Base-by-base conservation (phyloP, 2,329 filamentous ascomycete genomes). In the Cercospora sesami region DNA sequence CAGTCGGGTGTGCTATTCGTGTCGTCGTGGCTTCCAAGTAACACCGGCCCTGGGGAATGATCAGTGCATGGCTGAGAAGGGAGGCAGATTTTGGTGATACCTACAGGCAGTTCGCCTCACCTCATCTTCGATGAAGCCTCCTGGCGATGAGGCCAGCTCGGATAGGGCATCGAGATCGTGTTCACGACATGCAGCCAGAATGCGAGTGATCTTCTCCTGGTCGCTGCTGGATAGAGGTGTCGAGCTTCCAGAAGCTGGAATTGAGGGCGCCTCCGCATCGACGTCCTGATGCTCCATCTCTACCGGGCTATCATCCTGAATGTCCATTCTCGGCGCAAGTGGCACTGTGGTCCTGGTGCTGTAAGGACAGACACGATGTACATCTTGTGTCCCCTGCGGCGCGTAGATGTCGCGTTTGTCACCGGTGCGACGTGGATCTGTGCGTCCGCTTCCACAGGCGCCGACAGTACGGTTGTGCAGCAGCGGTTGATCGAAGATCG, bases 101-200 rank as follows among this genome's bases (percentile, higher is more conserved):
- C 67, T 86, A 96, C 94, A 97, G 73, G 92, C 93, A 79, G 83
- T 82, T 75, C 87, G 86, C 72, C 94, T 90, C 70, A 95, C 79
- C 42, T 78, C 74, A 72, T 86, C 84, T 71, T 80, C 79, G 57
- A 86, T 72, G 39, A 86, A 77, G 63, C 84, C 84, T 60, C 79
- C 77, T 59, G 75, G 65, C 60, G 79, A 79, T n/a, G 80, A 80
- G 4, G 83, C 82, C 18, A 84, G 78, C 7, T 74, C 70, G 39
- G 78, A 73, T 33, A 86, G 75, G 53, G 77, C 72, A n/a, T 75
- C 69, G 63, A 83, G 73, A 69, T 84, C 77, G 48, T 72, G 72
- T 65, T 78, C 73, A 10, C 75, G 69, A 73, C 83, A 84, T 33
- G 83, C 83, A 57, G 77, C 70, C 39, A 76, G 71, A 68, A 85